Conservation (phyloP, 176 grass and related monocot genomes). For the Olyra latifolia region DNA sequence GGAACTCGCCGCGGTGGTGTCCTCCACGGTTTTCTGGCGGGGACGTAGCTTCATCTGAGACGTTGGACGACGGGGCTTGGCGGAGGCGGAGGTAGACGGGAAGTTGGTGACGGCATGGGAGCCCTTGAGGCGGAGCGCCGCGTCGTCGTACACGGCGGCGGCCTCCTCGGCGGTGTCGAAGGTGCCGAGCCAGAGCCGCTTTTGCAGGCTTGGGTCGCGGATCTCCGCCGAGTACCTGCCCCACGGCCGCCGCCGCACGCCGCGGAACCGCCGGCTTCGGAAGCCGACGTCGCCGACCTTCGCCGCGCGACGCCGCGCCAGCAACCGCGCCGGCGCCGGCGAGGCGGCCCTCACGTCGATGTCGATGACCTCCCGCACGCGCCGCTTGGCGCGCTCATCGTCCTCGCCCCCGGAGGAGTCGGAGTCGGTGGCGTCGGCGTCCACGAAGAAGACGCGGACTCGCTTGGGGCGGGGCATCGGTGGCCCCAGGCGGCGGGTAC, state of each 20-base stretch:
- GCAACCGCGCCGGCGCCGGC: neutral
- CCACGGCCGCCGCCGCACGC: constrained; percentile 62
- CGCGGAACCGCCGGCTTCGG: constrained; percentile 38
- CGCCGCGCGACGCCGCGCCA: neutral
- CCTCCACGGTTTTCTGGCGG: neutral
- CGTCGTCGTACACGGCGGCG: constrained; percentile 62
- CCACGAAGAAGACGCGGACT: constrained; percentile 55
- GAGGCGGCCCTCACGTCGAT: constrained; percentile 29
- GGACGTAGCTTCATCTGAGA: neutral
- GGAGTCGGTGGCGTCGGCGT: constrained; percentile 65
- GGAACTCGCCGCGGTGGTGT: neutral
- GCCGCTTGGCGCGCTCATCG: constrained; percentile 13
- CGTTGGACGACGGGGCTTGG: neutral
- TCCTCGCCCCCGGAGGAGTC: constrained; percentile 42
- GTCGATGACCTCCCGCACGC: constrained; percentile 48
- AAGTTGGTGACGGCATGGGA: constrained; percentile 49
- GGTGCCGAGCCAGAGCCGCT: constrained; percentile 85
- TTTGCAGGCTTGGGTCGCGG: constrained; percentile 50
- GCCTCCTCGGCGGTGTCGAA: constrained; percentile 93
- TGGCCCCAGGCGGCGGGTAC: neutral
- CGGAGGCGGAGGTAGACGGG: neutral
- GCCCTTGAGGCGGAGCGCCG: constrained; percentile 56
- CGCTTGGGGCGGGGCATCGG: constrained; percentile 22
- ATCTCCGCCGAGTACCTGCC: constrained; percentile 70
- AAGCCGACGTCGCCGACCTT: neutral